Base-by-base conservation (phyloP, 768 basidiomycete species). In the Boletus pseudo-olivaceus region DNA sequence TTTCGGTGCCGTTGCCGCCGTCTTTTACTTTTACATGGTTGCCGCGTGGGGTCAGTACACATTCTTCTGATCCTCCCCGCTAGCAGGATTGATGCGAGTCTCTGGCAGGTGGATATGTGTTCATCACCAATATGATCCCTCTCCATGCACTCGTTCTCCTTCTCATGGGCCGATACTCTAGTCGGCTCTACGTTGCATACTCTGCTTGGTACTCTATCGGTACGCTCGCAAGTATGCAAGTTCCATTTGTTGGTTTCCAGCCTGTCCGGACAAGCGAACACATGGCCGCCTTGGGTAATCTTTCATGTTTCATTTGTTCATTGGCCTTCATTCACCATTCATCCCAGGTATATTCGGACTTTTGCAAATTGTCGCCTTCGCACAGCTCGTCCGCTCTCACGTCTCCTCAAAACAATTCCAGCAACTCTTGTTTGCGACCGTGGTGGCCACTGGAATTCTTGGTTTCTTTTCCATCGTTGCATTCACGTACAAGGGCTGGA, bases 11-110 rank as follows among this genome's bases (percentile, higher is more conserved):
- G 65, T 91, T 38, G 87, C 97, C 42, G 97, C 95, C 17, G 75
- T 98, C 4, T 98, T 98, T 75, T 99, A 99, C 76, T 98, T 98
- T 62, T 99, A 98, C 81, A 99, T 99, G 97, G 97, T 99, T n/a
- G 96, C 97, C 49, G 97, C 97, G 30, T 99, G 97, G 97, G 97
- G 96, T 89, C 63, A 54, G 82, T 73, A 14, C 15, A 1, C 26
- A 5, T 44, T 35, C 5, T 27, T 38, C 30, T 11, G 30, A 34
- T 32, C 15, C 15, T 37, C 19, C 19, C 40, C 20, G 4, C 37
- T 12, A 14, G 2, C 11, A 33, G 48, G 23, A 47, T 49, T 68
- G 45, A 68, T 34, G n/a, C 39, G 37, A 34, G 30, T 48, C 53
- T 5, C 37, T 33, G 11, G 11, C 47, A 92, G 91, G 92, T 78